These are phyloP conservation scores for Amphibolis antarctica DNA, from an alignment of 106 monocot species.

Conservation along the genomic window DNA sequence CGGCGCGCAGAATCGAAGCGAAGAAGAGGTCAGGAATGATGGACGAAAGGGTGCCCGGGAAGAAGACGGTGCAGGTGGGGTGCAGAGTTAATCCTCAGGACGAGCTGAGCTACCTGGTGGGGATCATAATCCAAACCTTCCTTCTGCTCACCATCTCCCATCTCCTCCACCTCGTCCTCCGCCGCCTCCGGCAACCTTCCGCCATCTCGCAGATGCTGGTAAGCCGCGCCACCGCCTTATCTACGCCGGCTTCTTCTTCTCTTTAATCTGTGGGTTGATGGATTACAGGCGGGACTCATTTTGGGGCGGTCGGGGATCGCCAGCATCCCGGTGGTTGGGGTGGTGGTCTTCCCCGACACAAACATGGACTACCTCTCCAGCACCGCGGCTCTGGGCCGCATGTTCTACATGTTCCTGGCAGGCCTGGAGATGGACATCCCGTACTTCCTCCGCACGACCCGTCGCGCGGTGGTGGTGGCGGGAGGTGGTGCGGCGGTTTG, in stretches of 20 bases:
- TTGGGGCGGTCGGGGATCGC: slow-evolving; percentile 15
- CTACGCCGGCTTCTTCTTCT: no score
- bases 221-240: not conserved
- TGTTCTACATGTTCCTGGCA: slow-evolving; percentile 26
- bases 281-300: slow-evolving; percentile 24
- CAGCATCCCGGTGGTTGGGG: not conserved
- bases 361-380: slow-evolving; percentile 15
- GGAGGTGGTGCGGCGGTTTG: slow-evolving; percentile 5
- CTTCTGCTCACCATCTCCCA: slow-evolving; percentile 18
- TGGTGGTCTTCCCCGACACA: not conserved
- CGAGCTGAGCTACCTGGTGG: slow-evolving; percentile 8
- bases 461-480: slow-evolving; percentile 4
- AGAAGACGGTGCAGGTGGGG: not conserved
- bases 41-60: no score
- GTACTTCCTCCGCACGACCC: slow-evolving; percentile 10
- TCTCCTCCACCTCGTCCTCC: slow-evolving; percentile 15
- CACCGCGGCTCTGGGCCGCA: slow-evolving; percentile 19
- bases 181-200: slow-evolving; percentile 17
- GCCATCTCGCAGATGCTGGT: slow-evolving; percentile 28
- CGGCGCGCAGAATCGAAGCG: no score
- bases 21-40: no score
- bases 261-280: no score
- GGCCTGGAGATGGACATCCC: slow-evolving; percentile 27
- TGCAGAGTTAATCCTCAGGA: not conserved
- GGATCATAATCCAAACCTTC: slow-evolving; percentile 5